Conservation (phyloP, 2,329 filamentous ascomycete species). For the Didymella exigua region DNA sequence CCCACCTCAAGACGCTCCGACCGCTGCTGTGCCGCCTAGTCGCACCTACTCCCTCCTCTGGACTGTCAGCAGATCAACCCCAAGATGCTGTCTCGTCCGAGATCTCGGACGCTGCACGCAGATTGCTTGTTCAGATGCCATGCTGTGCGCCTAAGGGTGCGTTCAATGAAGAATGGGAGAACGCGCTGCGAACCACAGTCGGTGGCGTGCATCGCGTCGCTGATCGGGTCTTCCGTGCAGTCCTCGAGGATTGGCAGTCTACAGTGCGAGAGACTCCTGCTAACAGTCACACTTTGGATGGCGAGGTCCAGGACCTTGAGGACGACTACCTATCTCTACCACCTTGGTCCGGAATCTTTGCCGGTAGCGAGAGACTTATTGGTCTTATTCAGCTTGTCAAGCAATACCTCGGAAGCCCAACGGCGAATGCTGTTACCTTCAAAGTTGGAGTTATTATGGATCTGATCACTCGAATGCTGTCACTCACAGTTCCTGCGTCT, state of each 20-base stretch:
- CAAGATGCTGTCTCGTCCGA: slow-evolving; percentile 53
- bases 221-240: slow-evolving; percentile 76
- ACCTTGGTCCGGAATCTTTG: slow-evolving; percentile 74
- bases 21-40: slow-evolving; percentile 65
- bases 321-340: slow-evolving; percentile 60
- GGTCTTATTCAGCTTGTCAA: slow-evolving; percentile 70
- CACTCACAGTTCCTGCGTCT: slow-evolving; percentile 61
- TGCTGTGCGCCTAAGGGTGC: slow-evolving; percentile 82
- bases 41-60: slow-evolving; percentile 64
- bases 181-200: slow-evolving; percentile 66
- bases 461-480: slow-evolving; percentile 71
- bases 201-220: slow-evolving; percentile 71
- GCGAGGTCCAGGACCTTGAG: slow-evolving; percentile 48
- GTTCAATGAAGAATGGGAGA: slow-evolving; percentile 78
- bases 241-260: slow-evolving; percentile 83
- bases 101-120: slow-evolving; percentile 64
- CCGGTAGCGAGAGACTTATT: slow-evolving; percentile 72
- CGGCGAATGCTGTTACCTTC: slow-evolving; percentile 68
- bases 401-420: slow-evolving; percentile 67
- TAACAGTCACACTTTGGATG: slow-evolving; percentile 38
- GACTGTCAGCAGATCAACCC: slow-evolving; percentile 27
- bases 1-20: slow-evolving; percentile 72
- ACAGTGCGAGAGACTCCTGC: slow-evolving; percentile 52
- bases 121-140: slow-evolving; percentile 72
- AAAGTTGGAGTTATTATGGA: slow-evolving; percentile 72